These are phyloP conservation scores for Globisporangium recalcitrans DNA, from an alignment of 352 stramenopile species.

Conservation along the genomic window DNA sequence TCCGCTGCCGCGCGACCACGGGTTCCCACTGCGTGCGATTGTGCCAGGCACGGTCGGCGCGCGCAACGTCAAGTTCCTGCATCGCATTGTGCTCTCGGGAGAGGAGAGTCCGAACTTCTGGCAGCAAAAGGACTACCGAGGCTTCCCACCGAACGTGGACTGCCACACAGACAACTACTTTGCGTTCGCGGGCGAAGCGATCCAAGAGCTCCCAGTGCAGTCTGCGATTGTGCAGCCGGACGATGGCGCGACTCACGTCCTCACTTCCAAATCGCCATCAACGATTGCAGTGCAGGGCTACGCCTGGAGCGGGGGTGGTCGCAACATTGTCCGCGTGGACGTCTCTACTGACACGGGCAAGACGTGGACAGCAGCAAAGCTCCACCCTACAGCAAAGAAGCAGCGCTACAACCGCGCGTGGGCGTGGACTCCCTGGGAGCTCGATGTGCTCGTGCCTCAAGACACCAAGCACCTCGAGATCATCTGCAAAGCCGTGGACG, in stretches of 20 bases:
- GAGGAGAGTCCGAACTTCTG: conserved; percentile 87
- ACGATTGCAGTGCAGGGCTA: conserved; percentile 88
- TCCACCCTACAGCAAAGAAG: conserved; percentile 70
- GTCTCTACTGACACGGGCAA: conserved; percentile 92
- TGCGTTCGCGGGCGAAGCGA: conserved; percentile 81
- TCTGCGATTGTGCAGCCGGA: conserved; percentile 88
- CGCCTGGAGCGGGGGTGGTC: conserved; percentile 91
- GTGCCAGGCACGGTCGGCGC: conserved; percentile 87
- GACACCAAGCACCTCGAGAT: conserved; percentile 83
- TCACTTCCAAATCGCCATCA: conserved; percentile 37
- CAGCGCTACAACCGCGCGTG: conserved; percentile 90
- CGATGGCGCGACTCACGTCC: conserved; percentile 34
- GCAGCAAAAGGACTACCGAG: conserved; percentile 92
- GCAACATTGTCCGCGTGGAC: conserved; percentile 95
- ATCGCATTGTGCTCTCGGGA: conserved; percentile 69
- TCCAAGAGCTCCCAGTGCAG: conserved; percentile 90
- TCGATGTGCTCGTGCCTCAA: conserved; percentile 83
- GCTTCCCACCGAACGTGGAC: conserved; percentile 81
- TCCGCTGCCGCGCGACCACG: conserved; percentile 87
- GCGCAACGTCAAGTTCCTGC: conserved; percentile 93
- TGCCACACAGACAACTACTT: conserved; percentile 79
- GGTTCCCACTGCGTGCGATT: conserved; percentile 90
- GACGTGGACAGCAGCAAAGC: conserved; percentile 88
- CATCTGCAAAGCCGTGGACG: conserved; percentile 92
- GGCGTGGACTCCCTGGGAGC: conserved; percentile 96